Evolutionary conservation across 176 grass and related monocot species (phyloP), one percentile per base, ranked within the genome.

Genomic region (Oryza longistaminata): DNA sequence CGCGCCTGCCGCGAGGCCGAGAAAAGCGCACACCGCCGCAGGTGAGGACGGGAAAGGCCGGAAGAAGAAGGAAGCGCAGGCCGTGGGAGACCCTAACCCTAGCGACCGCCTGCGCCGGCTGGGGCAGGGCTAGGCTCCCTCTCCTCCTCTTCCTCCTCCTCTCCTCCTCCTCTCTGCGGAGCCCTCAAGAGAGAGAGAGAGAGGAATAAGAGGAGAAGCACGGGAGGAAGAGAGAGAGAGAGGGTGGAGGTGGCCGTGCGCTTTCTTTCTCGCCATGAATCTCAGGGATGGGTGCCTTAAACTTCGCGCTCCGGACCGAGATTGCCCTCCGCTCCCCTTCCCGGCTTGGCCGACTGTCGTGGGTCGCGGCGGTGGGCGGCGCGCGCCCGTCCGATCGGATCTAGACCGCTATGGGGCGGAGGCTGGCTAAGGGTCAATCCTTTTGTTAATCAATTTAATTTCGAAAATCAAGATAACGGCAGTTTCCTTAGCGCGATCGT

Each of bases 311-410:
- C n/a, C 62, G 83, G 94, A 97, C n/a, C 94, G 55, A 68, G 71
- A 90, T 55, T 97, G 40, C 90, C 94, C 94, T n/a, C n/a, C n/a
- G n/a, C 62, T 37, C 90, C 94, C 94, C 62, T 37, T 49, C 70
- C 66, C 66, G 50, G 66, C n/a, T 61, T 73, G 49, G 74, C 83
- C 72, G 48, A 34, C 73, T 31, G 89, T 80, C 85, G 80, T 46
- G 22, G 48, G 70, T 81, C 76, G 77, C 77, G 78, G 46, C 6
- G 76, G 84, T 66, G 78, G 13, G 55, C 43, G 10, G 24, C 29
- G 64, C n/a, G 55, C 78, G 64, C 66, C 76, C 87, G 78, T 77
- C 82, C 65, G 88, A 89, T 85, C 78, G 52, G 3, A 12, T 79
- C 15, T n/a, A n/a, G n/a, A 17, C 1, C 52, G 21, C 52, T 52